A percentile compares a stretch with the other conserved stretches of the same genome.
Conservation (phyloP, 2,329 filamentous ascomycete genomes). For the Colletotrichum scovillei region DNA sequence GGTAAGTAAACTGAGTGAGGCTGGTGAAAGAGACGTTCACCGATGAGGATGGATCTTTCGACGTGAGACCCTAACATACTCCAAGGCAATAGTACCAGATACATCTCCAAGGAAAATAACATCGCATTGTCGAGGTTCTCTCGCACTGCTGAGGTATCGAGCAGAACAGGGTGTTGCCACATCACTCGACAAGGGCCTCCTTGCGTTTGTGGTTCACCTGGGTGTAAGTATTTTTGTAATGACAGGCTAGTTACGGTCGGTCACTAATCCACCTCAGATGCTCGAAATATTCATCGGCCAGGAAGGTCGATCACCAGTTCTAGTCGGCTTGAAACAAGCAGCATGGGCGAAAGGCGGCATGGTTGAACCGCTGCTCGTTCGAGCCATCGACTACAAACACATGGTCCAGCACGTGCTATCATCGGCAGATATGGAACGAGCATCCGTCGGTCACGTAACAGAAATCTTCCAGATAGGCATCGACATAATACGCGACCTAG, state of each 20-base stretch:
- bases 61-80: not conserved
- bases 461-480: constrained; percentile 9
- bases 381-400: constrained; percentile 14
- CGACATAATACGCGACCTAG: constrained; percentile 22
- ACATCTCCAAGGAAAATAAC: not conserved
- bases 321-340: not conserved
- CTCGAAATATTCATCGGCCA: constrained; percentile 10
- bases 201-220: constrained; percentile 13
- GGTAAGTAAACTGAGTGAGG: not conserved
- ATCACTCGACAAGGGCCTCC: constrained; percentile 3
- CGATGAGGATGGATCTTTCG: no score
- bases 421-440: not conserved
- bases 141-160: constrained; percentile 23
- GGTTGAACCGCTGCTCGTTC: constrained; percentile 11
- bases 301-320: not conserved
- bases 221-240: not conserved
- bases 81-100: constrained; percentile 8
- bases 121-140: constrained; percentile 17
- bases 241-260: no score
- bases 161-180: constrained; percentile 23
- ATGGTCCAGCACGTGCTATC: not conserved
- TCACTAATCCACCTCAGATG: not conserved
- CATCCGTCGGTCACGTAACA: not conserved
- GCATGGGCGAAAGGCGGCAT: not conserved
- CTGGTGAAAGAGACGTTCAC: no score